phyloP scores from a whole-genome alignment of 306 rosid genomes.

The Nissolia schottii region DNA sequence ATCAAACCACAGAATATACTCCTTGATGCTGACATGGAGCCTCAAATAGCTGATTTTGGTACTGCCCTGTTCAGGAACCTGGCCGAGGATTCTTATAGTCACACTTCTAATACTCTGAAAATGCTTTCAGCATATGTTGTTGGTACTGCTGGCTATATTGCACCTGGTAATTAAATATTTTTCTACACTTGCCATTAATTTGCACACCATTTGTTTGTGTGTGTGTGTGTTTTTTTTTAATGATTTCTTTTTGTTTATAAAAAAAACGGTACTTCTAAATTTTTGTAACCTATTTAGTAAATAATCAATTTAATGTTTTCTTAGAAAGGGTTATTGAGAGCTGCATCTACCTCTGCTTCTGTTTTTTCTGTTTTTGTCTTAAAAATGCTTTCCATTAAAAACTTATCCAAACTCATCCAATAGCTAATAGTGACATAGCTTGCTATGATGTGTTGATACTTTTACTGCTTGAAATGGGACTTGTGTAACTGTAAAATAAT shows the following conservation, averaged over 20 bases:
- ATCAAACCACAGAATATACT: constrained; percentile 67
- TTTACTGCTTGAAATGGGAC: neutral
- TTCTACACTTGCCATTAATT: neutral
- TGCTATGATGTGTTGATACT: neutral
- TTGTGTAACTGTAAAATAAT: neutral
- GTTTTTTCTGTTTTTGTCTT: too few relatives aligned
- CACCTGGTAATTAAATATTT: constrained; percentile 43
- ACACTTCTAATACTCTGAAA: neutral
- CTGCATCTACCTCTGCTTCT: too few relatives aligned
- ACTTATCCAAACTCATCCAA: neutral
- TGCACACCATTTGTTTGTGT: constrained; percentile 36
- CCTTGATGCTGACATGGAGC: constrained; percentile 57
- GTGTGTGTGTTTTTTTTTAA: too few relatives aligned
- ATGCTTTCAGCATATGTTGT: constrained; percentile 24
- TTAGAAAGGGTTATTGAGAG: too few relatives aligned
- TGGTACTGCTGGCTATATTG: constrained; percentile 60
- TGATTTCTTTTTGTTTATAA: too few relatives aligned
- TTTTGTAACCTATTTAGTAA: too few relatives aligned
- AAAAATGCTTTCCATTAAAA: too few relatives aligned
- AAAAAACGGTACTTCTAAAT: too few relatives aligned
- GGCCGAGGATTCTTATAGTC: neutral
- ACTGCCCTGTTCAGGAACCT: constrained; percentile 39
- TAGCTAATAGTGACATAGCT: neutral
- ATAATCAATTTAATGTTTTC: too few relatives aligned
- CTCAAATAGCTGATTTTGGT: constrained; percentile 59